phyloP scores from a whole-genome alignment of 139 green algal genomes.

The Protoeuglena noctilucae region DNA sequence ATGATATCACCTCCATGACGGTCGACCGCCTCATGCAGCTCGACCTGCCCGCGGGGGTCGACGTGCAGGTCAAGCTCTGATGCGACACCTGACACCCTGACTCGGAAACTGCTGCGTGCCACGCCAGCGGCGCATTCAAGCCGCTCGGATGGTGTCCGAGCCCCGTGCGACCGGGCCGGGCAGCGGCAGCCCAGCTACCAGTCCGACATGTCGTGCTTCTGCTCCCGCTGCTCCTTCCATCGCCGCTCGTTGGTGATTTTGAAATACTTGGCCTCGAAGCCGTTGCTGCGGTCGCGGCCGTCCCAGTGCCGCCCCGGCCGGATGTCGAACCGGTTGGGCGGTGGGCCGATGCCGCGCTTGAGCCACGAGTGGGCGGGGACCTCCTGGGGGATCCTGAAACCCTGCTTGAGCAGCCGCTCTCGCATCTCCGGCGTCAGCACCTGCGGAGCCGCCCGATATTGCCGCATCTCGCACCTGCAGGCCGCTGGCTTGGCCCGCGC shows the following conservation, averaged over 20 bases:
- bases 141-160: no score
- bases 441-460: no score
- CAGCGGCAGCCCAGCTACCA: neutral
- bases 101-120: no score
- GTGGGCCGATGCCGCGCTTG: constrained; percentile 44
- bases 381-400: constrained; percentile 77
- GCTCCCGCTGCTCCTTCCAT: neutral
- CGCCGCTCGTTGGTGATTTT: constrained; percentile 32
- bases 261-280: constrained; percentile 77
- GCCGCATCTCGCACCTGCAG: no score
- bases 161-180: no score
- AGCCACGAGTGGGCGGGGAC: constrained; percentile 89
- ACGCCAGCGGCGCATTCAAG: no score
- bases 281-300: constrained; percentile 82
- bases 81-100: no score
- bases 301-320: constrained; percentile 90
- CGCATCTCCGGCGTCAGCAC: no score
- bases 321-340: constrained; percentile 82
- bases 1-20: constrained; percentile 41
- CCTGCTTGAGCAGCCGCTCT: no score
- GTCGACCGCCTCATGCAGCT: constrained; percentile 69
- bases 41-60: constrained; percentile 62
- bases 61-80: constrained; percentile 53
- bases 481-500: no score
- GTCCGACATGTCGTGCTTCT: neutral